These are phyloP conservation scores for Rubus parviflorus DNA, from an alignment of 306 rosid species.

Conservation along the genomic window DNA sequence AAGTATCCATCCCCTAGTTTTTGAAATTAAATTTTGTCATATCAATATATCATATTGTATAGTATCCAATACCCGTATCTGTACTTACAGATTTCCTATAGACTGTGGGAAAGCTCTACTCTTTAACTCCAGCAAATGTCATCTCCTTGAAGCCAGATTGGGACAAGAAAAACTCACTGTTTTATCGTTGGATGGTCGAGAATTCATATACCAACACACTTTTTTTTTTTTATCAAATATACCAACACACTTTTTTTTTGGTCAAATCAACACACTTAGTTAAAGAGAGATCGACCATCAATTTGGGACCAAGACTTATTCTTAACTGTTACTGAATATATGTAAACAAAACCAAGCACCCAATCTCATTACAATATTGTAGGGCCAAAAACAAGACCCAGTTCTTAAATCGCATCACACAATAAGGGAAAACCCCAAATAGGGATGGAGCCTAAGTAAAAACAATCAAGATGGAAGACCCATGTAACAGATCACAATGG, in stretches of 20 bases:
- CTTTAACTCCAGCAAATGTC: too few species aligned
- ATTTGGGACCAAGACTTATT: background rate
- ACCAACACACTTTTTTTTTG: too few species aligned
- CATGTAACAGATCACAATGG: slow-evolving; percentile 16
- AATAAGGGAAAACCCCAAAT: slow-evolving; percentile 9
- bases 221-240: too few species aligned
- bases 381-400: slow-evolving; percentile 7
- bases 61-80: too few species aligned
- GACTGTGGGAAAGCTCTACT: too few species aligned
- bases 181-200: background rate
- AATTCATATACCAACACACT: background rate
- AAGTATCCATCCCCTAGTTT: too few species aligned
- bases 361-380: background rate
- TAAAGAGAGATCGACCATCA: background rate
- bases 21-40: too few species aligned
- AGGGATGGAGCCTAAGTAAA: slow-evolving; percentile 8
- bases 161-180: background rate
- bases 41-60: too few species aligned
- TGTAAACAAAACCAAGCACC: background rate
- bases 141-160: too few species aligned
- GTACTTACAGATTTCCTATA: too few species aligned
- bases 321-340: background rate
- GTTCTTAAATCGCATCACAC: slow-evolving; percentile 9
- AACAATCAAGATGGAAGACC: background rate
- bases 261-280: background rate